Evolutionary conservation across 2,329 filamentous ascomycete genomes (phyloP), one percentile per base, ranked within the genome.

Genomic region (Didymella keratinophila): DNA sequence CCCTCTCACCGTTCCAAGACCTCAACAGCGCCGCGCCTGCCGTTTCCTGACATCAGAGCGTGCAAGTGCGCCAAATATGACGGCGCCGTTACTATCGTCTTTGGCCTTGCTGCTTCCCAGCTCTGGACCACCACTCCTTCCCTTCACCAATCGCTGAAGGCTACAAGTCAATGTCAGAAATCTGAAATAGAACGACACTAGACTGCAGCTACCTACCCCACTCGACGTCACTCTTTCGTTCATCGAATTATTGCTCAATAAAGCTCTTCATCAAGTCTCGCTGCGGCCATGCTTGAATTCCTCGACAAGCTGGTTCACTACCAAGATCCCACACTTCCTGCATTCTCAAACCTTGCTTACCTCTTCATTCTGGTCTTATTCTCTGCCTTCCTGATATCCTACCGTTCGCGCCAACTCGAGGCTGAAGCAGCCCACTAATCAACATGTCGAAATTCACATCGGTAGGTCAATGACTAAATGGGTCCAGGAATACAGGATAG

Each of bases 291-390:
- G 69, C 58, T 71, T 16, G 53, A 68, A 30, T 70, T 68, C 52
- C 66, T 76, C 23, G 70, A 76, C 49, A 64, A 52, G 14, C 64
- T 69, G 52, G 55, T 76, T 23, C 55, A 62, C 47, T 74, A 74
- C 52, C 64, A 69, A 21, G 72, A 76, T 50, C 70, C 72, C 10
- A 61, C 66, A 9, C 66, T 75, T 27, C 72, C 73, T 28, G 58
- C 65, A 8, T 70, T 76, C 21, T 75, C 72, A 8, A 66, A 62
- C 6, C 60, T 76, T 14, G 64, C 67, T 3, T 72, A 65, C 41
- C 52, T 76, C 10, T 76, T 71, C 46, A 50, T 74, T 39, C 36
- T 65, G 0, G 71, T 75, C 32, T 45, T 76, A 10, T 48, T 66
- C 0, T 69, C 63, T 21, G 65, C 66, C 21, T 64, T 67, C 4